Conservation (phyloP, 345 rosid species). For the Populus simonii region DNA sequence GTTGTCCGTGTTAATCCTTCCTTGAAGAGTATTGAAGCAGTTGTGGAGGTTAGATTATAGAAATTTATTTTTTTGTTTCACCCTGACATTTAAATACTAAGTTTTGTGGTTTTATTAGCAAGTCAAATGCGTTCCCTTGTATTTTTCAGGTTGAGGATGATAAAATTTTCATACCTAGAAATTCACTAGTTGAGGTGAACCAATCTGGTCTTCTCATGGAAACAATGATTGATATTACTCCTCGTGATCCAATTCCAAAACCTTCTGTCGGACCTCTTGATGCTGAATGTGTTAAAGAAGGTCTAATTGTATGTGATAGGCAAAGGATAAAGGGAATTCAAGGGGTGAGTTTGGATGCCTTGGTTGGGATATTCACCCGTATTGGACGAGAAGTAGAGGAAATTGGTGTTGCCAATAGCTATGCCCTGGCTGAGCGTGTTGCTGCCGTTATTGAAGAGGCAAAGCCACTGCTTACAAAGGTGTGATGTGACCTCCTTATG, state of each 20-base stretch:
- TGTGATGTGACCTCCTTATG: slow-evolving; percentile 35
- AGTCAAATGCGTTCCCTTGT: not conserved
- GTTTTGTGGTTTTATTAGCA: not conserved
- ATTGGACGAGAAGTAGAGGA: slow-evolving; percentile 82
- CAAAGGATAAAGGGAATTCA: slow-evolving; percentile 81
- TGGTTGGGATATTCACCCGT: slow-evolving; percentile 89
- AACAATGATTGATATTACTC: slow-evolving; percentile 89
- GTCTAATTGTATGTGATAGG: slow-evolving; percentile 83
- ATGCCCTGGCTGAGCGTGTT: slow-evolving; percentile 69
- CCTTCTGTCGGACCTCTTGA: slow-evolving; percentile 80
- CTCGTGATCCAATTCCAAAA: slow-evolving; percentile 77
- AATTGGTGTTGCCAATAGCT: slow-evolving; percentile 65
- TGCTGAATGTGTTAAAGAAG: slow-evolving; percentile 74
- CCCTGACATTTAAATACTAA: not conserved
- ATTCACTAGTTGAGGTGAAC: slow-evolving; percentile 87
- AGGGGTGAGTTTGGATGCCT: slow-evolving; percentile 91
- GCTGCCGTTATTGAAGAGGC: slow-evolving; percentile 82
- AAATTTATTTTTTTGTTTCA: not conserved
- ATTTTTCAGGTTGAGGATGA: slow-evolving; percentile 85
- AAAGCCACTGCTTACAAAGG: slow-evolving; percentile 85
- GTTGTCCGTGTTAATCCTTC: slow-evolving; percentile 89
- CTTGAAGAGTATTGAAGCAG: slow-evolving; percentile 80
- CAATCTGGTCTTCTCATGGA: slow-evolving; percentile 99
- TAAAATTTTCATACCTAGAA: slow-evolving; percentile 81
- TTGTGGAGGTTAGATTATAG: slow-evolving; percentile 66